phyloP scores from a whole-genome alignment of 441 rosid genomes.

The Hura crepitans region DNA sequence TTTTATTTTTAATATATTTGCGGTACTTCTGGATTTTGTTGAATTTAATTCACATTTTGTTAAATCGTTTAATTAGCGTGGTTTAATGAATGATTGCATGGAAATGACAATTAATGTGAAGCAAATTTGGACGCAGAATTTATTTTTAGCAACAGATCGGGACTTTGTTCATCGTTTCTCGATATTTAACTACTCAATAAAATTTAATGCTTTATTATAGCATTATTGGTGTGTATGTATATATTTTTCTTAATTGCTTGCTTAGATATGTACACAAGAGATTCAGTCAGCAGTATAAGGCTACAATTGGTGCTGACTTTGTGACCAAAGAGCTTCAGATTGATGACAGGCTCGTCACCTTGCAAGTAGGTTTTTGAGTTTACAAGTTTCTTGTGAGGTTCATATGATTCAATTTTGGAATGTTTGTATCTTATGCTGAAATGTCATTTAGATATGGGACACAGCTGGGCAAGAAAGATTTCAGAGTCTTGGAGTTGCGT shows the following conservation, averaged over 20 bases:
- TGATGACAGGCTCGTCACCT: slow-evolving; percentile 82
- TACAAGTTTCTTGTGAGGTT: background rate
- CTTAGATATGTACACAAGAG: slow-evolving; percentile 86
- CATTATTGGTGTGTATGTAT: slow-evolving; percentile 10
- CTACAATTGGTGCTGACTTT: slow-evolving; percentile 96
- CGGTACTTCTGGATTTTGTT: background rate
- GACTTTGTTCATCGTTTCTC: background rate
- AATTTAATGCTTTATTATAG: background rate
- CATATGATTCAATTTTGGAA: slow-evolving; percentile 5
- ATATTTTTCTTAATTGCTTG: slow-evolving; percentile 32
- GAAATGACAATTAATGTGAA: background rate
- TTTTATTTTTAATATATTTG: background rate
- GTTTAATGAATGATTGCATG: background rate
- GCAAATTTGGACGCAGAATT: background rate
- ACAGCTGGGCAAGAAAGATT: slow-evolving; percentile 98
- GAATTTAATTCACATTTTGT: background rate
- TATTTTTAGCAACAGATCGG: background rate
- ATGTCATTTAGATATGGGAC: slow-evolving; percentile 74
- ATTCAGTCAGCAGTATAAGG: slow-evolving; percentile 93
- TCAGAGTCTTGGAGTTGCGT: slow-evolving; percentile 92
- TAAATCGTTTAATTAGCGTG: background rate
- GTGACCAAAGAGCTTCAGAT: slow-evolving; percentile 92
- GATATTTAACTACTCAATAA: background rate
- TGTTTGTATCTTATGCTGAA: background rate
- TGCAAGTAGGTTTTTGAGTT: slow-evolving; percentile 49